Evolutionary conservation across 768 basidiomycete genomes (phyloP), one percentile per base, ranked within the genome.

Genomic region (Amanita pseudoporphyria): DNA sequence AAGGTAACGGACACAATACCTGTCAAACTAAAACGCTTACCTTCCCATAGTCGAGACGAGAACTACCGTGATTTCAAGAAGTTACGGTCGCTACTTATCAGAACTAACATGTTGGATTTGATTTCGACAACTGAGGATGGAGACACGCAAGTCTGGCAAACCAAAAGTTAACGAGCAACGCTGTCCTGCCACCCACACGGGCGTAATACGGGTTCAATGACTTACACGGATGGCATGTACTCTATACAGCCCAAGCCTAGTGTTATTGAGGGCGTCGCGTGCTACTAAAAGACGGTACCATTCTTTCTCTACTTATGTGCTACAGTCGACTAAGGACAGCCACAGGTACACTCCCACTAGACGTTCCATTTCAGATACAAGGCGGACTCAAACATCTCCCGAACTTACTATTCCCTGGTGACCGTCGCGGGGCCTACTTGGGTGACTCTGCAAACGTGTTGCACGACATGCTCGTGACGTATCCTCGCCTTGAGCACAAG

Each of bases 381-480:
- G 36, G 37, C 18, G 37, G 38, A 51, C 50, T 52, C 26, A 52
- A 52, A 5, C 18, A 54, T 4, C 52, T 85, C 1, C 70, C 78
- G 2, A 63, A 68, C 1, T 73, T 97, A 22, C 78, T n/a, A 77
- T 1, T 84, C 92, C 0, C 74, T n/a, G n/a, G n/a, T 97, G 51
- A 98, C 92, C 1, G 69, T 98, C 47, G n/a, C n/a, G n/a, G n/a
- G n/a, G 86, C 93, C 7, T 99, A 93, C 64, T 78, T 98, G 50
- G 95, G 95, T 7, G 95, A 98, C 68, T 84, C 84, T 19, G 87
- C 92, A 42, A 99, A 98, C 60, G 90, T 99, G 43, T 71, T 96
- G 50, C 89, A 98, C 64, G 96, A 97, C 64, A 93, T 98, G 88
- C 82, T 98, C 26, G 95, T 98, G 56, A 82, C 91, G 6, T 88